Percentiles rank a stretch among this genome's conserved stretches.
Conservation (phyloP, 768 basidiomycete species). For the Cystobasidium onofrii region DNA sequence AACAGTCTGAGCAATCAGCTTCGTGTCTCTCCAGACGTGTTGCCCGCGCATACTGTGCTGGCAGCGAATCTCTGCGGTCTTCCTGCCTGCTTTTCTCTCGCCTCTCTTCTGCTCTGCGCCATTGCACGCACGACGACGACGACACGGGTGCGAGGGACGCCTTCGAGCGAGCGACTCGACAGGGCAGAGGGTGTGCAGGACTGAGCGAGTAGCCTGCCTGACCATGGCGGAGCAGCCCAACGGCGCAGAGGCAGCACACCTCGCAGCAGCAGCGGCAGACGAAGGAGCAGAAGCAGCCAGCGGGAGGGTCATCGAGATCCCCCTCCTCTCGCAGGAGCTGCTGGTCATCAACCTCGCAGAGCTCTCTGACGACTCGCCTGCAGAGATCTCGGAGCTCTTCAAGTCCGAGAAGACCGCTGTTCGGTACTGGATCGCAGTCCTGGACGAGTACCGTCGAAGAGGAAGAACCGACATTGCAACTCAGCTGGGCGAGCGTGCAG, state of each 20-base stretch:
- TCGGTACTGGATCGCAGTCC: constrained; percentile 55
- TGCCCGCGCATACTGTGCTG: no score
- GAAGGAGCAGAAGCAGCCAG: background rate
- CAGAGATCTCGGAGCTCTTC: constrained; percentile 55
- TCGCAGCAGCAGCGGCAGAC: no score
- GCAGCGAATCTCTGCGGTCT: no score
- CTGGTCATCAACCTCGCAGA: constrained; percentile 82
- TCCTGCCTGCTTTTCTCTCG: no score
- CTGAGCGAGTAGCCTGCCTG: no score
- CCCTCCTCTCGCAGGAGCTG: constrained; percentile 51
- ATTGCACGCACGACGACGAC: no score
- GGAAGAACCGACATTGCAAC: constrained; percentile 46
- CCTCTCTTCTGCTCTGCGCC: no score
- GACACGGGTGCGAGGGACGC: no score
- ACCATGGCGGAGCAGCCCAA: background rate
- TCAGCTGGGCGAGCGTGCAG: constrained; percentile 53
- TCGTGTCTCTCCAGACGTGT: no score
- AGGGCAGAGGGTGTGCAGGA: no score
- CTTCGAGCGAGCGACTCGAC: no score
- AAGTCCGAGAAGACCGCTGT: constrained; percentile 64
- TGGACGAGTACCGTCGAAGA: constrained; percentile 46
- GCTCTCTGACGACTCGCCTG: constrained; percentile 58
- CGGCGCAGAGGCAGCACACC: background rate
- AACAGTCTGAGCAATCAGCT: no score
- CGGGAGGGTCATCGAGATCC: constrained; percentile 22